Conservation (phyloP, 2,329 filamentous ascomycete genomes). For the Paracamarosporium sp. region DNA sequence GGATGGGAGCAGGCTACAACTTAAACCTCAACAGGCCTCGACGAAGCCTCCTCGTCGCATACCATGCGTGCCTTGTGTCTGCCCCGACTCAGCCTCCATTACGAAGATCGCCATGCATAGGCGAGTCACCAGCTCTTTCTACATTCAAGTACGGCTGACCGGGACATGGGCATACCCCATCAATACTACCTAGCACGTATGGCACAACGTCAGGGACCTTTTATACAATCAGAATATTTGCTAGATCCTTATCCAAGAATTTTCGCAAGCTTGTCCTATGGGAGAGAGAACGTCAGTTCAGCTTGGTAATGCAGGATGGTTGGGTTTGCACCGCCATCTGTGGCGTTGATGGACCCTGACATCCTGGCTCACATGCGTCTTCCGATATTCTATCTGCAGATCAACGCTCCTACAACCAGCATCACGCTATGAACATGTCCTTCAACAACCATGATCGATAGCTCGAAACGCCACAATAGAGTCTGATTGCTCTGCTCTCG, state of each 20-base stretch:
- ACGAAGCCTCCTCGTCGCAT: constrained; percentile 18
- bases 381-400: not conserved
- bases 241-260: too few relatives aligned
- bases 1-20: constrained; percentile 21
- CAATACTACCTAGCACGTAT: too few relatives aligned
- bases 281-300: too few relatives aligned
- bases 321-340: not conserved
- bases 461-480: not conserved
- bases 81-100: constrained; percentile 36
- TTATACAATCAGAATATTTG: not conserved
- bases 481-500: not conserved
- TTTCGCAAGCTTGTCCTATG: too few relatives aligned
- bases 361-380: constrained; percentile 3
- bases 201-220: too few relatives aligned
- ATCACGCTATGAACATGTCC: not conserved
- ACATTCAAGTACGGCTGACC: not conserved
- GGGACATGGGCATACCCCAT: too few relatives aligned
- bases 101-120: constrained; percentile 24
- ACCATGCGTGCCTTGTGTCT: constrained; percentile 21
- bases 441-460: not conserved
- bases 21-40: constrained; percentile 28
- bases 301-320: not conserved
- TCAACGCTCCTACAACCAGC: not conserved
- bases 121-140: constrained; percentile 16
- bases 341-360: not conserved